phyloP scores from a whole-genome alignment of 1,284 basidiomycete species.

The Austroboletus olivaceoglutinosus region DNA sequence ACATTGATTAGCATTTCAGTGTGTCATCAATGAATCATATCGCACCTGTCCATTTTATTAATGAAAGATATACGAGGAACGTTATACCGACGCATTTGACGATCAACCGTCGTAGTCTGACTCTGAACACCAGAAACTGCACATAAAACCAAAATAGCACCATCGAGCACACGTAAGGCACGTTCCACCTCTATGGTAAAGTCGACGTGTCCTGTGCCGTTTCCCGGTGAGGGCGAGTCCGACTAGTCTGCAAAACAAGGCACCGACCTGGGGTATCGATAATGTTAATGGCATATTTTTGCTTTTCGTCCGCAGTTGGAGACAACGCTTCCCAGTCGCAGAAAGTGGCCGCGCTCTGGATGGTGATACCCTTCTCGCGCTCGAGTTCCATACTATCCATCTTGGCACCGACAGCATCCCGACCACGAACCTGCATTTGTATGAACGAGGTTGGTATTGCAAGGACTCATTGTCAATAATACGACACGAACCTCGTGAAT shows the following conservation, averaged over 20 bases:
- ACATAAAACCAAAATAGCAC: slow-evolving; percentile 95
- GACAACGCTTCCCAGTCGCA: slow-evolving; percentile 90
- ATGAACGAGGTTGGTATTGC: not conserved
- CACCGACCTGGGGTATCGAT: slow-evolving; percentile 92
- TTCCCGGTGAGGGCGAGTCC: slow-evolving; percentile 1
- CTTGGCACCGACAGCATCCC: slow-evolving; percentile 96
- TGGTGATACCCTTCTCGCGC: slow-evolving; percentile 98
- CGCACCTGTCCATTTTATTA: slow-evolving; percentile 97
- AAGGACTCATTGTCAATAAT: not conserved
- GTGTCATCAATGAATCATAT: slow-evolving; percentile 1
- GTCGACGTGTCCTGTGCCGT: slow-evolving; percentile 84
- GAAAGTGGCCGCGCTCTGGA: slow-evolving; percentile 98
- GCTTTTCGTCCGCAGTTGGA: slow-evolving; percentile 60
- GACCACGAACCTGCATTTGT: slow-evolving; percentile 70
- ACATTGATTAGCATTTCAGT: not conserved
- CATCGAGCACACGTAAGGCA: slow-evolving; percentile 94
- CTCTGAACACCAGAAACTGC: slow-evolving; percentile 95
- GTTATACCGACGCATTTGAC: slow-evolving; percentile 97
- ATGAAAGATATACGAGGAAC: slow-evolving; percentile 97
- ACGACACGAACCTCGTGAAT: slow-evolving; percentile 85
- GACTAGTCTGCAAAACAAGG: not conserved
- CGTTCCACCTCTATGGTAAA: slow-evolving; percentile 99
- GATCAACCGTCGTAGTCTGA: slow-evolving; percentile 98
- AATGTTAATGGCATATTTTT: slow-evolving; percentile 95
- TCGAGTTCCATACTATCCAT: slow-evolving; percentile 99